Evolutionary conservation across 2,329 filamentous ascomycete genomes (phyloP).

Genomic region (Hansfordia pulvinata): DNA sequence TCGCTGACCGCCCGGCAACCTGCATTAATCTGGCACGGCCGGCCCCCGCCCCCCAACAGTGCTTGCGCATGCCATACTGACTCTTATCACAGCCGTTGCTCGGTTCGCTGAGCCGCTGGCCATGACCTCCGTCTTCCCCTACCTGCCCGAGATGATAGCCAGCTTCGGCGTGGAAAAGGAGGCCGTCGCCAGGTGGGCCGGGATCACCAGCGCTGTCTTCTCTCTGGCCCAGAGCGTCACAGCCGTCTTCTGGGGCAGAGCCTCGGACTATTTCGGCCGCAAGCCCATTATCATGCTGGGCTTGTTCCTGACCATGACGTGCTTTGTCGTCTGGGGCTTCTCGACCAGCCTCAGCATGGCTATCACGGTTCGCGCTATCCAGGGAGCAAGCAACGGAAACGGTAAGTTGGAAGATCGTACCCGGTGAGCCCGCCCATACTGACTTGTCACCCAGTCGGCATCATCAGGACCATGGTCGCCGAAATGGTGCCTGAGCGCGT

Average conservation of each 20-base stretch:
- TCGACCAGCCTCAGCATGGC: slow-evolving; percentile 70
- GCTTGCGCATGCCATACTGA: slow-evolving; percentile 8
- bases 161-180: slow-evolving; percentile 60
- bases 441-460: slow-evolving; percentile 47
- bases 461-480: slow-evolving; percentile 82
- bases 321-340: slow-evolving; percentile 73
- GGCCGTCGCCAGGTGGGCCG: slow-evolving; percentile 70
- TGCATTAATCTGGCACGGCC: too few species aligned
- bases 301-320: slow-evolving; percentile 65
- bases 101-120: slow-evolving; percentile 66
- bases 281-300: slow-evolving; percentile 71
- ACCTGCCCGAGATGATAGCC: slow-evolving; percentile 69
- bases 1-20: too few species aligned
- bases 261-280: slow-evolving; percentile 66
- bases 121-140: slow-evolving; percentile 58
- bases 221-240: slow-evolving; percentile 59
- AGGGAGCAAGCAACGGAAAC: slow-evolving; percentile 80
- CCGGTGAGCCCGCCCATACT: slow-evolving; percentile 7
- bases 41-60: too few species aligned
- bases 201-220: slow-evolving; percentile 58
- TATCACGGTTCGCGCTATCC: slow-evolving; percentile 61
- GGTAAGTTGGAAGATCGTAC: slow-evolving; percentile 23
- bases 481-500: slow-evolving; percentile 83
- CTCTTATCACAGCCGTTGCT: slow-evolving; percentile 50
- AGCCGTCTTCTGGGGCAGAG: slow-evolving; percentile 61